A percentile compares a stretch with the other conserved stretches of the same genome.
Conservation (phyloP, 345 rosid genomes). For the Trapa incisa region DNA sequence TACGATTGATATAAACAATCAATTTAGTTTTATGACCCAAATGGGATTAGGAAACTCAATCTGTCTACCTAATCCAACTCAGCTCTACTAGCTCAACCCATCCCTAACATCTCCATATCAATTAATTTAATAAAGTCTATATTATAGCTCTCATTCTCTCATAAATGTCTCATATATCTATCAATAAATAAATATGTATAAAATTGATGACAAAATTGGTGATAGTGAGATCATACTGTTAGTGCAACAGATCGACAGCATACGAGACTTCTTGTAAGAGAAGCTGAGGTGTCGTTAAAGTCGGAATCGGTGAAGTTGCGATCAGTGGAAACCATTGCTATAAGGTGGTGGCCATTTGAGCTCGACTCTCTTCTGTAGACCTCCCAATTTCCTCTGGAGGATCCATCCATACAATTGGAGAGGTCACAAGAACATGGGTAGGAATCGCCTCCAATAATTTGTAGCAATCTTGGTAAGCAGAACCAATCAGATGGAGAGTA, state of each 20-base stretch:
- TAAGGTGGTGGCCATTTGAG: conserved; percentile 31
- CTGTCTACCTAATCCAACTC: too few species aligned
- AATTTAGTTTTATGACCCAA: too few species aligned
- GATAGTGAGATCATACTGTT: conserved; percentile 25
- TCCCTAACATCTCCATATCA: too few species aligned
- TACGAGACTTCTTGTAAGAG: conserved; percentile 40
- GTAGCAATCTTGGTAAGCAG: neutral
- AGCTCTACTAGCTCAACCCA: too few species aligned
- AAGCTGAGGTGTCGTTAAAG: conserved; percentile 37
- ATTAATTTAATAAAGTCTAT: too few species aligned
- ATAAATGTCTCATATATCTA: too few species aligned
- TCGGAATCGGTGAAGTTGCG: conserved; percentile 25
- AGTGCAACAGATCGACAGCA: conserved; percentile 53
- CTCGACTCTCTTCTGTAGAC: conserved; percentile 36
- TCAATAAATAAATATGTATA: too few species aligned
- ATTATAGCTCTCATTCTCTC: too few species aligned
- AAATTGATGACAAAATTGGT: too few species aligned
- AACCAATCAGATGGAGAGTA: neutral
- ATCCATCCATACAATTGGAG: neutral
- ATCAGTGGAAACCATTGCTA: conserved; percentile 67
- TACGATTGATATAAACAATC: too few species aligned
- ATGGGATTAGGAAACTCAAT: too few species aligned
- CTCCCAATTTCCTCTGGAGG: conserved; percentile 65
- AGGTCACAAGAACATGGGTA: neutral
- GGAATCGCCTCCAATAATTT: neutral